Percentiles rank a stretch among this genome's conserved stretches.
These are phyloP conservation scores for Cornus kousa DNA, from an alignment of 148 eudicot genomes.

Conservation along the genomic window DNA sequence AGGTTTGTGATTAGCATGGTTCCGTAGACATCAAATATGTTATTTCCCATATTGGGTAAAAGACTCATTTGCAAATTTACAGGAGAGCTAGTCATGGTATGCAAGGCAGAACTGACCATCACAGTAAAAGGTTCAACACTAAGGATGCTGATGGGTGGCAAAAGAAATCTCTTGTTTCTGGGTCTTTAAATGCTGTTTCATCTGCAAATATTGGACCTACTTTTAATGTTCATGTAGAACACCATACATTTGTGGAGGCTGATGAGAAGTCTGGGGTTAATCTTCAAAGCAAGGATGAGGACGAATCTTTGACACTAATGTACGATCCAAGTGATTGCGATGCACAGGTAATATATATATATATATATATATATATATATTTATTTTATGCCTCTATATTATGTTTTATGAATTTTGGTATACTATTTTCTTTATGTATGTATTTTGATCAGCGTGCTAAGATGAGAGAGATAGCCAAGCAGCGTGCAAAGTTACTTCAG, in stretches of 20 bases:
- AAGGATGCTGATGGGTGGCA: slow-evolving; percentile 62
- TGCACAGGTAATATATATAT: slow-evolving; percentile 40
- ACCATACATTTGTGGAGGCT: slow-evolving; percentile 25
- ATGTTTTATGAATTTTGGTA: not conserved
- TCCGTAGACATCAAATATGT: not conserved
- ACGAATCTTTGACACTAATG: slow-evolving; percentile 28
- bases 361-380: slow-evolving; percentile 1
- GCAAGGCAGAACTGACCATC: slow-evolving; percentile 40
- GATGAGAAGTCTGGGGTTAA: slow-evolving; percentile 29
- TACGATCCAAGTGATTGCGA: slow-evolving; percentile 55
- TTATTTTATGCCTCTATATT: not conserved
- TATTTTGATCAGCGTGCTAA: slow-evolving; percentile 62
- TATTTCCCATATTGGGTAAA: not conserved
- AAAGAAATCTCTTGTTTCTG: slow-evolving; percentile 39
- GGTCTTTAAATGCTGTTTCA: slow-evolving; percentile 25
- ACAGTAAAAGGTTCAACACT: slow-evolving; percentile 44
- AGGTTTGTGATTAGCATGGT: slow-evolving; percentile 48
- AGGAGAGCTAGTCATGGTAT: slow-evolving; percentile 57
- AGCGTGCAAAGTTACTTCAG: slow-evolving; percentile 72
- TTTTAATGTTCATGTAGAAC: slow-evolving; percentile 25
- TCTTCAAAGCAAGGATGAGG: slow-evolving; percentile 39
- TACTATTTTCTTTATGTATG: slow-evolving; percentile 1
- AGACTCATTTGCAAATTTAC: slow-evolving; percentile 31
- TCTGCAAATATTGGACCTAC: slow-evolving; percentile 32
- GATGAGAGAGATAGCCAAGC: slow-evolving; percentile 81